Evolutionary conservation across 1,284 basidiomycete genomes (phyloP), one percentile per base, ranked within the genome.

Genomic region (Jaminaea rosea): DNA sequence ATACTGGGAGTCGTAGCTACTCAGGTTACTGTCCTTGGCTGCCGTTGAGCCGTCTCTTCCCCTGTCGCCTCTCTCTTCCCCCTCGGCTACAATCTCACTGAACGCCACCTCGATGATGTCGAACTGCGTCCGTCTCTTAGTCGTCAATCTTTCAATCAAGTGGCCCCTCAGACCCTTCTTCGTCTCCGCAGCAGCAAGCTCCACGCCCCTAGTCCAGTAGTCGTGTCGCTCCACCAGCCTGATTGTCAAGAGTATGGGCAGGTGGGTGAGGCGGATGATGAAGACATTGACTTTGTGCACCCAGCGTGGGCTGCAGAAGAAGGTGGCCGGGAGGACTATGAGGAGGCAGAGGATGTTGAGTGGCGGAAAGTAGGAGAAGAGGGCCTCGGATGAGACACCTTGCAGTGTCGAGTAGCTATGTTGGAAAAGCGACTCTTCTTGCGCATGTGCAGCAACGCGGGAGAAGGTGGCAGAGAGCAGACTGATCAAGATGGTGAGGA

Each of bases 401-500:
- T 27, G 52, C 24, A 53, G 44, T 23, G 56, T 58, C 47, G 55
- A 48, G 57, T 75, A 9, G 82, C 90, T 89, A 70, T 84, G 84
- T 47, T 91, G 81, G 73, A 91, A 94, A 87, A 93, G 89, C 3
- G 86, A 87, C 79, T 94, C 91, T 4, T 90, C 88, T 10, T 82
- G 83, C 17, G 91, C 91, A 75, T 94, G 91, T 62, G 88, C 85
- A 58, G 84, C 91, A 65, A 94, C 89, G 17, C 81, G 87, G 0
- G 88, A 83, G 73, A 94, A 96, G 0, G 91, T 96, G 72, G 94
- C 87, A 7, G 88, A 89, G 19, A 96, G 78, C 44, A 94, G 91
- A 5, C 78, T 89, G 84, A 78, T 62, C 44, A 73, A 63, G 44
- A 77, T 67, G 13, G 87, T 89, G 23, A 89, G 77, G 15, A 89